Conservation (phyloP, 2,329 filamentous ascomycete genomes). For the Nakataea oryzae region DNA sequence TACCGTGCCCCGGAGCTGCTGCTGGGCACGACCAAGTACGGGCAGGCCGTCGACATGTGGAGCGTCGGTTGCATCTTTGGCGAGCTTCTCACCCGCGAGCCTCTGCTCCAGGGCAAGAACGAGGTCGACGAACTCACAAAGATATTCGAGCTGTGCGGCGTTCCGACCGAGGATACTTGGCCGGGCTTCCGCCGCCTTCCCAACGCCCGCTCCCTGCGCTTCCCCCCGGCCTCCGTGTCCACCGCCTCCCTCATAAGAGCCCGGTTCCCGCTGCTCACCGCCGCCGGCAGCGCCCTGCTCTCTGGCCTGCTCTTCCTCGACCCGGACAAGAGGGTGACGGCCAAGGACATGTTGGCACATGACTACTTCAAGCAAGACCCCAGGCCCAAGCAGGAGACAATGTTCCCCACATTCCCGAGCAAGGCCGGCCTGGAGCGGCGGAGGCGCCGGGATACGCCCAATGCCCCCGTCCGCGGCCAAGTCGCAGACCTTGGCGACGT, state of each 20-base stretch:
- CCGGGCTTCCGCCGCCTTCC: conserved; percentile 78
- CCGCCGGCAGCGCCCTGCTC: conserved; percentile 62
- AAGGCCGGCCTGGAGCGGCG: conserved; percentile 87
- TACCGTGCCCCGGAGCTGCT: conserved; percentile 88
- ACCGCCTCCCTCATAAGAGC: conserved; percentile 52
- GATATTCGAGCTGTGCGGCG: conserved; percentile 83
- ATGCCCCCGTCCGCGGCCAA: conserved; percentile 72
- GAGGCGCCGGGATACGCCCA: conserved; percentile 61
- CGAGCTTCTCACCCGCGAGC: conserved; percentile 75
- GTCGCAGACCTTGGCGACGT: conserved; percentile 44
- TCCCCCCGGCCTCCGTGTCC: conserved; percentile 40
- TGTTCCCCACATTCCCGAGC: conserved; percentile 96
- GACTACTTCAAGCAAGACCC: conserved; percentile 85
- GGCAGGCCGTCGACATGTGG: conserved; percentile 81
- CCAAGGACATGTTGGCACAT: conserved; percentile 65
- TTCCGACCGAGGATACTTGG: conserved; percentile 76
- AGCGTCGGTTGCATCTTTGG: conserved; percentile 92
- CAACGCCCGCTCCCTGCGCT: conserved; percentile 69
- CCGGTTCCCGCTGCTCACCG: conserved; percentile 72
- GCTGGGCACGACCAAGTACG: conserved; percentile 69
- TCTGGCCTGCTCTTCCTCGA: conserved; percentile 63
- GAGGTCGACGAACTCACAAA: conserved; percentile 83
- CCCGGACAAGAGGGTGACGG: conserved; percentile 59
- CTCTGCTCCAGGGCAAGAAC: conserved; percentile 78
- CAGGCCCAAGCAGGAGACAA: conserved; percentile 74